Conservation (phyloP, 2,329 filamentous ascomycete species). For the Fusarium brachygibbosum region DNA sequence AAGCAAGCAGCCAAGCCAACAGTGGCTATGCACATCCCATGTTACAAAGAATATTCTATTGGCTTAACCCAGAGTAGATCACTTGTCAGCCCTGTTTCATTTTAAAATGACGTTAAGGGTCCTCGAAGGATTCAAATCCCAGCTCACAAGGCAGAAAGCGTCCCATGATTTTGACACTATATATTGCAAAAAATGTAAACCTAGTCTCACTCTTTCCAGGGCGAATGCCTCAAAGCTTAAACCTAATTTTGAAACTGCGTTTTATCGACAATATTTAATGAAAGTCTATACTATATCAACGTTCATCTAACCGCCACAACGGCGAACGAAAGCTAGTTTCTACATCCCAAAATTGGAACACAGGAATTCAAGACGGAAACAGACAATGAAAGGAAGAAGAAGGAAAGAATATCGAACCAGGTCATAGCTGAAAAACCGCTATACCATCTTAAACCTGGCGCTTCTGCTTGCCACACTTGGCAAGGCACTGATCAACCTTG, state of each 20-base stretch:
- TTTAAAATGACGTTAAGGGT: background rate
- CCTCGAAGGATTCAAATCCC: background rate
- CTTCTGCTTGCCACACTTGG: conserved; percentile 53
- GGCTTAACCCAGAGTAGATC: background rate
- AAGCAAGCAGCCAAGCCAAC: background rate
- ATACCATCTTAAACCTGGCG: conserved; percentile 50
- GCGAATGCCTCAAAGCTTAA: background rate
- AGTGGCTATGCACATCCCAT: background rate
- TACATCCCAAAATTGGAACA: background rate
- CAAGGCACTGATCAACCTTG: conserved; percentile 66
- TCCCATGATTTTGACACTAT: background rate
- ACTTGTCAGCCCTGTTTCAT: background rate
- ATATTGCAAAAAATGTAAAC: too few species aligned
- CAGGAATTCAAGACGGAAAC: background rate
- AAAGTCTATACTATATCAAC: background rate
- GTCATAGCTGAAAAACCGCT: too few species aligned
- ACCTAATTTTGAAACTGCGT: too few species aligned
- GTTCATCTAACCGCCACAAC: background rate
- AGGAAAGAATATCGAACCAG: background rate
- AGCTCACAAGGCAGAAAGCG: background rate
- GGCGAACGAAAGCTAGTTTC: background rate
- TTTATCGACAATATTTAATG: background rate
- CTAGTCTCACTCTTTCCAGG: background rate
- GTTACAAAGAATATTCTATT: background rate
- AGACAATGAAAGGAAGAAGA: background rate